Conservation (phyloP, 495 filamentous ascomycete genomes). For the Usnea hakonensis region DNA sequence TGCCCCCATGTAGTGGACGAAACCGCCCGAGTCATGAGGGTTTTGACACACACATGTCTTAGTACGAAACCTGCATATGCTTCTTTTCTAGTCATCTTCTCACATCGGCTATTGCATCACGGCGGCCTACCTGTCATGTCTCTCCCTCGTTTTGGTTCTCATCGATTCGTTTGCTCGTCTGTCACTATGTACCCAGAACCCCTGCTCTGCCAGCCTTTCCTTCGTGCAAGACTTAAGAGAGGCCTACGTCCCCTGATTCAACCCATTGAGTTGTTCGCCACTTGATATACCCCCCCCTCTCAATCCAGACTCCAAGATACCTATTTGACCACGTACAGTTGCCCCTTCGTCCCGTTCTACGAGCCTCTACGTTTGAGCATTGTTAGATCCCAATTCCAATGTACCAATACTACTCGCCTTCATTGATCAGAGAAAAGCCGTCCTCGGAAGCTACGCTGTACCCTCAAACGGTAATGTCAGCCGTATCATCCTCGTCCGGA, state of each 20-base stretch:
- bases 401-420: constrained; percentile 7
- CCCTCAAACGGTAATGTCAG: constrained; percentile 22
- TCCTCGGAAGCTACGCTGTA: constrained; percentile 4
- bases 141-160: neutral
- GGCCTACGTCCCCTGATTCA: neutral
- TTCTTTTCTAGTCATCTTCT: neutral
- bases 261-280: neutral
- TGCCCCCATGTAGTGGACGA: neutral
- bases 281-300: neutral
- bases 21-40: neutral
- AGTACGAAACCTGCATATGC: neutral
- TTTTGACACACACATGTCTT: neutral
- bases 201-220: neutral
- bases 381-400: neutral
- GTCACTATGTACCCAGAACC: neutral
- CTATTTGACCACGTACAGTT: neutral
- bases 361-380: neutral
- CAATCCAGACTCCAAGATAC: neutral
- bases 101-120: neutral
- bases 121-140: constrained; percentile 1
- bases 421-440: constrained; percentile 2
- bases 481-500: constrained; percentile 25
- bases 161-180: neutral
- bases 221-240: neutral
- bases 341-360: constrained; percentile 2